phyloP scores from a whole-genome alignment of 2,329 filamentous ascomycete species.

The Ophiostoma triangulosporum region DNA sequence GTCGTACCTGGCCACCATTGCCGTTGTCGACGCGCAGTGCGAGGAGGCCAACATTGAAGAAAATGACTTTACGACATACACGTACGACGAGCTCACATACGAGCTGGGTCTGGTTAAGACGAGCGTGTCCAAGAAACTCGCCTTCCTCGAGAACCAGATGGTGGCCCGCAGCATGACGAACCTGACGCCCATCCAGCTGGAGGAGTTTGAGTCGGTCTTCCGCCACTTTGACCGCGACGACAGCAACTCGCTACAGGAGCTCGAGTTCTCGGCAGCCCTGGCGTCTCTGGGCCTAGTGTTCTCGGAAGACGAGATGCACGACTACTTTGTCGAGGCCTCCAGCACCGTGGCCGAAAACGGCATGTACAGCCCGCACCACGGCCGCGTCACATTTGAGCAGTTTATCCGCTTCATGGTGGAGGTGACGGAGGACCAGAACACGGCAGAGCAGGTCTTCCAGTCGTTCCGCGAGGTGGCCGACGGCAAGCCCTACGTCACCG shows the following conservation, averaged over 20 bases:
- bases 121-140: conserved; percentile 88
- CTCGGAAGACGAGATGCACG: conserved; percentile 95
- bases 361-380: conserved; percentile 28
- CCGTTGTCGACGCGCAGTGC: conserved; percentile 74
- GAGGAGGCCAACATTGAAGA: conserved; percentile 96
- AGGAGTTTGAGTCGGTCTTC: conserved; percentile 98
- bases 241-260: conserved; percentile 76
- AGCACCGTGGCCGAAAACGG: conserved; percentile 21
- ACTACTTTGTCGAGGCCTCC: conserved; percentile 82
- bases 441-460: conserved; percentile 95
- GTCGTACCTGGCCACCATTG: conserved; percentile 78
- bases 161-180: conserved; percentile 98
- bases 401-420: conserved; percentile 99
- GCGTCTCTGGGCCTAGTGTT: conserved; percentile 94
- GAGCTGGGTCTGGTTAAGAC: conserved; percentile 84
- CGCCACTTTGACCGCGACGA: conserved; percentile 92
- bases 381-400: conserved; percentile 88
- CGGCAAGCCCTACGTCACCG: conserved; percentile 96
- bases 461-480: conserved; percentile 95
- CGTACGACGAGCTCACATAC: conserved; percentile 90
- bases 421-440: conserved; percentile 97
- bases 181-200: conserved; percentile 90
- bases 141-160: conserved; percentile 96
- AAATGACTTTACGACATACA: conserved; percentile 99
- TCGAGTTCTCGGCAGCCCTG: conserved; percentile 90